Evolutionary conservation across 1,139 yeast species (phyloP), one percentile per base, ranked within the genome.

Genomic region (Zygosaccharomyces sapae): DNA sequence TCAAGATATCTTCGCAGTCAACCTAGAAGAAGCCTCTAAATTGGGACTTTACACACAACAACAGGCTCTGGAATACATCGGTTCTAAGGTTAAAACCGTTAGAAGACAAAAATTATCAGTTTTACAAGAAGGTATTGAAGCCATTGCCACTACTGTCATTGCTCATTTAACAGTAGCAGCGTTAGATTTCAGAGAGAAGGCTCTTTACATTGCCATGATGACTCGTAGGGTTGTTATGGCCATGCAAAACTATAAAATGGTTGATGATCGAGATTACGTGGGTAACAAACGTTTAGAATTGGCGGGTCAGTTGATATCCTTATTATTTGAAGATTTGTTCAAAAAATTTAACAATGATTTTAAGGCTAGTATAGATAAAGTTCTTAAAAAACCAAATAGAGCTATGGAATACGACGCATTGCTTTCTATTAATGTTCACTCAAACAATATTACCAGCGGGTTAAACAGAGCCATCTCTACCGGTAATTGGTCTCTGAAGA

Each of bases 401-500:
- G 90, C 97, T 0, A 86, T 87, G 53, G 98, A 92, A 64, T 92
- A 90, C 62, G 97, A 92, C 70, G 97, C 98, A 0, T 72, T 90
- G 44, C 70, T 90, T 52, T 86, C 89, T 44, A 88, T 92, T 59
- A 85, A 87, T 54, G 88, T 89, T 47, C 97, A 90, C 64, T 86
- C 96, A 8, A 86, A 87, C 61, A 89, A 88, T 63, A 90, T 92
- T 55, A 89, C 98, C 12, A 85, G 85, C 67, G 99, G 99, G 31
- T 74, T 92, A 69, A 90, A 90, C 67, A 78, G 98, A 59, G 97
- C 99, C 35, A 92, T 92, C 47, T 90, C 97, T 5, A 92, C 99
- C 0, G 99, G 99, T 58, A 92, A 92, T 66, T 92, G 99, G 99
- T 88, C 97, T 1, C 76, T 92, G 65, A 92, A 92, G 70, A 88